A percentile compares a stretch with the other conserved stretches of the same genome.
phyloP scores from a whole-genome alignment of 2,329 filamentous ascomycete species.

The Diplodia seriata region DNA sequence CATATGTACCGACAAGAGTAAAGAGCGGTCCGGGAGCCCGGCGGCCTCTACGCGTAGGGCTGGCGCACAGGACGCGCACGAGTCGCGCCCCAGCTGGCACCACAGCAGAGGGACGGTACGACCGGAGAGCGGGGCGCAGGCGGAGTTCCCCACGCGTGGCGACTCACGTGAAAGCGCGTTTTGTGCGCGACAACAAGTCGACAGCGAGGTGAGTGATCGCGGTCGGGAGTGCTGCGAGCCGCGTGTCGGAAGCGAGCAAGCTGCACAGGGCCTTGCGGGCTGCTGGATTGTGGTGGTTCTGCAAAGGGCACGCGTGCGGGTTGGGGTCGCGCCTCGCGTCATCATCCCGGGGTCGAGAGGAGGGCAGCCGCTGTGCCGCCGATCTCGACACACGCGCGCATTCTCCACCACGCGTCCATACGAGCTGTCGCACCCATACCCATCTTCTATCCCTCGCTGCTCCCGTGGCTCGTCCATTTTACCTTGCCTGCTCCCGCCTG shows the following conservation, averaged over 20 bases:
- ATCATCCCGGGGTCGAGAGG: slow-evolving; percentile 1
- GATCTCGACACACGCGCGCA: slow-evolving; percentile 16
- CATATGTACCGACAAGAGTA: slow-evolving; percentile 16
- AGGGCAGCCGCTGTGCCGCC: slow-evolving; percentile 2
- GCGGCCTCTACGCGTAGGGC: slow-evolving; percentile 10
- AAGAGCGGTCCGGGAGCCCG: not conserved
- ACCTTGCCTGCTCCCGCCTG: slow-evolving; percentile 17
- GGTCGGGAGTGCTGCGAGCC: not conserved
- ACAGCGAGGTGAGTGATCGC: not conserved
- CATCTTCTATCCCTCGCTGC: slow-evolving; percentile 21
- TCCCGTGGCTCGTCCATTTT: not conserved
- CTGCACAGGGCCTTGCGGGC: not conserved
- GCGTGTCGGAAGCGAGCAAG: not conserved
- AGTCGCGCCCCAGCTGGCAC: slow-evolving; percentile 12
- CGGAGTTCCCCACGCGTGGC: slow-evolving; percentile 6
- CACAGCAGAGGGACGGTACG: not conserved
- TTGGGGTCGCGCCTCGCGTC: slow-evolving; percentile 12
- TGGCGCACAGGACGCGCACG: slow-evolving; percentile 19
- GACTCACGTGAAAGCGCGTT: slow-evolving; percentile 23
- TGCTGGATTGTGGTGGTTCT: not conserved
- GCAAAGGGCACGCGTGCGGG: not conserved
- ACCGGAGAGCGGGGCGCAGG: not conserved
- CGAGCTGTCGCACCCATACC: slow-evolving; percentile 3
- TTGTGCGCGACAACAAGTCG: not conserved
- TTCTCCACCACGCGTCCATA: slow-evolving; percentile 19